A percentile compares a stretch with the other conserved stretches of the same genome.
phyloP scores from a whole-genome alignment of 306 rosid species.

The Canavalia gladiata region DNA sequence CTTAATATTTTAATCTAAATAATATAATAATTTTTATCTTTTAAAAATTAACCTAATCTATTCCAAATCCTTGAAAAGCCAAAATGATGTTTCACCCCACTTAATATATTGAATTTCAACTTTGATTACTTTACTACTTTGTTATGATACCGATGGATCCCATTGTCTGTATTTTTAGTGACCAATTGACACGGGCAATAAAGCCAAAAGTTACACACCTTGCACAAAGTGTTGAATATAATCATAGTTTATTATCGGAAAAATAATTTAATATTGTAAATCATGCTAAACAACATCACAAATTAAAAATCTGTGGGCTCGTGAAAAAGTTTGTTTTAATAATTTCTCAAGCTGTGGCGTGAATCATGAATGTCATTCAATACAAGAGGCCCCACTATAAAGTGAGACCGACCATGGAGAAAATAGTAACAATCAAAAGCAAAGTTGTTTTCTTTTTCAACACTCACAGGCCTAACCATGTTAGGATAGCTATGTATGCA shows the following conservation, averaged over 20 bases:
- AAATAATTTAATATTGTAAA: background rate
- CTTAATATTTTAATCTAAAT: too few species aligned
- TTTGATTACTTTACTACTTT: conserved; percentile 30
- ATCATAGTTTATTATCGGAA: background rate
- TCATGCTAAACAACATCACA: background rate
- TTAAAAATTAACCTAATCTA: too few species aligned
- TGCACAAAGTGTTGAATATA: background rate
- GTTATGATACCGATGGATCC: conserved; percentile 47
- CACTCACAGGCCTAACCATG: background rate
- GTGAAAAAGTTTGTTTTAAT: conserved; percentile 32
- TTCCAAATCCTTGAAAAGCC: too few species aligned
- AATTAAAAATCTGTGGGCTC: background rate
- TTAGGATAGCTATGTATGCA: background rate
- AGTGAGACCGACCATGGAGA: conserved; percentile 6
- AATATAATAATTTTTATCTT: too few species aligned
- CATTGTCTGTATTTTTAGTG: conserved; percentile 35
- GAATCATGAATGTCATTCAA: conserved; percentile 43
- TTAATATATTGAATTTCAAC: background rate
- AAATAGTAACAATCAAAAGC: conserved; percentile 12
- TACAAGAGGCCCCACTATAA: conserved; percentile 36
- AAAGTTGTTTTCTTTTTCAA: conserved; percentile 31
- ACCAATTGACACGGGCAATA: conserved; percentile 39
- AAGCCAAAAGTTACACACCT: conserved; percentile 36
- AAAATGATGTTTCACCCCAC: too few species aligned
- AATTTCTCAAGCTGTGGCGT: conserved; percentile 24